phyloP scores from a whole-genome alignment of 129 eudicot species.

The Saussurea involucrata region DNA sequence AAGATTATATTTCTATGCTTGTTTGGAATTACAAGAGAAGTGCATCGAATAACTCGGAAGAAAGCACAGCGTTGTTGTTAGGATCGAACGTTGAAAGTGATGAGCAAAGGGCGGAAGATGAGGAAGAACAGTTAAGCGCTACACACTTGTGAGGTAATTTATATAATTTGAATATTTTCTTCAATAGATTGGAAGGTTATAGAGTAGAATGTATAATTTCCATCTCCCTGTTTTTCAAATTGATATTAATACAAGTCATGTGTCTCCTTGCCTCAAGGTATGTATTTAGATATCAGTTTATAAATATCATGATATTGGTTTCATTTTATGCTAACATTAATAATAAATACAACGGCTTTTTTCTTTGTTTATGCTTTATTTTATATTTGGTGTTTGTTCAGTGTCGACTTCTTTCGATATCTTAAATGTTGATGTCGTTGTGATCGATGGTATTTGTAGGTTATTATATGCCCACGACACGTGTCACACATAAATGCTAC shows the following conservation, averaged over 20 bases:
- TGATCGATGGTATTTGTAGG: neutral
- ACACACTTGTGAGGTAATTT: slow-evolving; percentile 31
- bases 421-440: neutral
- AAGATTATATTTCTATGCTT: slow-evolving; percentile 75
- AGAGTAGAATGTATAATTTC: slow-evolving; percentile 25
- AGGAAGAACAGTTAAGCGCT: slow-evolving; percentile 31
- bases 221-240: slow-evolving; percentile 17
- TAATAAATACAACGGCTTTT: neutral
- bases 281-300: neutral
- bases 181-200: slow-evolving; percentile 22
- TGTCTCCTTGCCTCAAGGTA: neutral
- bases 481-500: no score
- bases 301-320: no score
- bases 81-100: slow-evolving; percentile 22
- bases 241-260: neutral
- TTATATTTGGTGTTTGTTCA: neutral
- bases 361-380: neutral
- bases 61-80: slow-evolving; percentile 31
- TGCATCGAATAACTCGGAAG: slow-evolving; percentile 36
- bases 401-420: neutral
- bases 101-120: slow-evolving; percentile 28
- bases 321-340: no score
- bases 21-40: slow-evolving; percentile 91
- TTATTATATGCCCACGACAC: no score
- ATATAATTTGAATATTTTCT: slow-evolving; percentile 9